Conservation (phyloP, 2,329 filamentous ascomycete species). For the Hyphodiscus sp. region DNA sequence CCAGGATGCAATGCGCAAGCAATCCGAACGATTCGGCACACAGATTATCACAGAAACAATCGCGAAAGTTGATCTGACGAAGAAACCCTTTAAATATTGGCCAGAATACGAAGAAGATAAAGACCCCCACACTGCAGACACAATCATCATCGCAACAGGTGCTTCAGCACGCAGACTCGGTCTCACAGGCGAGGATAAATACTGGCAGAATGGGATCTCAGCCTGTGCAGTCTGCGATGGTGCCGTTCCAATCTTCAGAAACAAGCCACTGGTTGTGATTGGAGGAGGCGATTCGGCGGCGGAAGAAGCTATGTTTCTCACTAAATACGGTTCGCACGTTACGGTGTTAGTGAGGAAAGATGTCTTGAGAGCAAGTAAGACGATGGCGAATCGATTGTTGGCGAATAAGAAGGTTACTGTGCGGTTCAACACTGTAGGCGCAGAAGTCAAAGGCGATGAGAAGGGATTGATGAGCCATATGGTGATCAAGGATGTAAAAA, state of each 20-base stretch:
- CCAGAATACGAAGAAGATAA: slow-evolving; percentile 81
- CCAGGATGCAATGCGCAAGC: slow-evolving; percentile 77
- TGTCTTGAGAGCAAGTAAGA: slow-evolving; percentile 77
- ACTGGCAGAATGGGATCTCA: slow-evolving; percentile 95
- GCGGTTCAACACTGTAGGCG: slow-evolving; percentile 73
- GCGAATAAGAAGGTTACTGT: slow-evolving; percentile 87
- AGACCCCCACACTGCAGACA: slow-evolving; percentile 77
- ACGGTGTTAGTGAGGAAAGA: slow-evolving; percentile 88
- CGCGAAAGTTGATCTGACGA: slow-evolving; percentile 75
- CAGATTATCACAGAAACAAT: slow-evolving; percentile 91
- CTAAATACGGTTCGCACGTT: slow-evolving; percentile 94
- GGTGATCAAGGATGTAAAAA: slow-evolving; percentile 71
- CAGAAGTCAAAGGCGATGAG: slow-evolving; percentile 78
- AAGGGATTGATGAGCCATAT: slow-evolving; percentile 86
- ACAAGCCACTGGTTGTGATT: slow-evolving; percentile 92
- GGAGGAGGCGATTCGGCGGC: slow-evolving; percentile 95
- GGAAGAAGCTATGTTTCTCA: slow-evolving; percentile 94
- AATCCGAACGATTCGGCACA: slow-evolving; percentile 89
- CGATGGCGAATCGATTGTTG: slow-evolving; percentile 83
- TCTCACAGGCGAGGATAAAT: slow-evolving; percentile 84
- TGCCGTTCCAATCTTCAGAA: slow-evolving; percentile 92
- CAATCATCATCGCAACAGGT: slow-evolving; percentile 90
- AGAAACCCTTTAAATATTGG: slow-evolving; percentile 86
- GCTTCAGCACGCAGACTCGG: slow-evolving; percentile 81
- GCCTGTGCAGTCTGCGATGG: slow-evolving; percentile 98